These are phyloP conservation scores for Amaranthus hypochondriacus DNA, from an alignment of 148 eudicot genomes.

Conservation along the genomic window DNA sequence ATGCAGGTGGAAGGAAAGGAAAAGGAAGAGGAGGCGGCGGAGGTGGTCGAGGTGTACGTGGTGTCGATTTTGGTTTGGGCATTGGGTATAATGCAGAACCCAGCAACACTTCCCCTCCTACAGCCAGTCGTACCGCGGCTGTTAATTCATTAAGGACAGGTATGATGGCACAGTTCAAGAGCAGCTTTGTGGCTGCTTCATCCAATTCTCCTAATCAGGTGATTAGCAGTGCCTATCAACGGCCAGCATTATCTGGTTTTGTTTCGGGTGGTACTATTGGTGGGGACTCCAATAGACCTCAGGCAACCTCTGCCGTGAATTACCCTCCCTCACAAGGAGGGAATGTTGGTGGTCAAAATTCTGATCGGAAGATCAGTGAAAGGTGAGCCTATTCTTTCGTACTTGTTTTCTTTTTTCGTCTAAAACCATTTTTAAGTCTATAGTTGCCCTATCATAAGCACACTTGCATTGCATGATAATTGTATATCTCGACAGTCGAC, in stretches of 20 bases:
- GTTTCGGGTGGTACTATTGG: slow-evolving; percentile 92
- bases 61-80: slow-evolving; percentile 95
- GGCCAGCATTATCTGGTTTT: slow-evolving; percentile 64
- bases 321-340: slow-evolving; percentile 36
- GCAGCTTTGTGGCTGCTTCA: slow-evolving; percentile 82
- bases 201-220: slow-evolving; percentile 50
- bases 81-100: slow-evolving; percentile 78
- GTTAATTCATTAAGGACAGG: slow-evolving; percentile 78
- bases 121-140: slow-evolving; percentile 63
- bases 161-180: slow-evolving; percentile 73
- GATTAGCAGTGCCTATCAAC: slow-evolving; percentile 35
- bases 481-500: too few relatives aligned
- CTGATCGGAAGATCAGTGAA: slow-evolving; percentile 42
- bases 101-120: slow-evolving; percentile 36
- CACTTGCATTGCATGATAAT: too few relatives aligned
- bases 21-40: slow-evolving; percentile 73
- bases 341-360: slow-evolving; percentile 30
- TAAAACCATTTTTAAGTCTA: neutral
- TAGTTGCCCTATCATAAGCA: too few relatives aligned
- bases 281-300: slow-evolving; percentile 50
- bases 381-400: slow-evolving; percentile 32
- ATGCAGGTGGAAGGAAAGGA: slow-evolving; percentile 89
- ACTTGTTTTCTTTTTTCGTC: neutral
- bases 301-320: slow-evolving; percentile 31
- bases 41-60: slow-evolving; percentile 80